Base-by-base conservation (phyloP, 768 basidiomycete species). In the Plicaturopsis crispa region DNA sequence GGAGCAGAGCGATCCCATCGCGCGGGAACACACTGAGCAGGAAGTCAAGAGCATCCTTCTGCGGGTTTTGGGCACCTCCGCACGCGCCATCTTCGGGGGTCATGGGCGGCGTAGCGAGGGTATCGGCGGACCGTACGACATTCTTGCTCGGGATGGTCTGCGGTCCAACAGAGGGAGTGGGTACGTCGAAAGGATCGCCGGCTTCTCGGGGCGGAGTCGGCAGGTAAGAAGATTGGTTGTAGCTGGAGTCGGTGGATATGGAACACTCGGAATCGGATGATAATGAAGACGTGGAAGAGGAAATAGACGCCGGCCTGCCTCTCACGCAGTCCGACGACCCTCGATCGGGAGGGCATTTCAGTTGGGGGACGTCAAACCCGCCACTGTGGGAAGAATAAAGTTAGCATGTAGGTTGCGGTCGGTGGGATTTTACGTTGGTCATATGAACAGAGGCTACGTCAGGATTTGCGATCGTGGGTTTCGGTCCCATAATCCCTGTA, bases 281-380 rank as follows among this genome's bases (percentile, higher is more conserved):
- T 44, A 51, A 46, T 41, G 67, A 62, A 49, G 66, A 59, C 61
- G 64, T 60, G 55, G 73, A 67, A 52, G 68, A n/a, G n/a, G n/a
- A 62, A 45, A 60, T 63, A 56, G 70, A 67, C 87, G 85, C 75
- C 80, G 75, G 73, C 69, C 79, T 73, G 84, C 75, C 88, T 91
- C 83, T 91, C 88, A 91, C 88, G 77, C 85, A 81, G 74, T 75
- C 78, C 72, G 78, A 80, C 86, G 88, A 91, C 88, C 88, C 88
- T 84, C 88, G 57, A 58, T 86, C 81, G 52, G 86, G 87, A 86
- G 87, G 88, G 88, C 88, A 91, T 91, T 91, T 91, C 48, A 64
- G 65, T 54, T 73, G 80, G 50, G 87, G 85, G 72, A 68, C 71
- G 87, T 91, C 88, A 91, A 91, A 91, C 88, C 67, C 87, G 81